Percentiles rank a stretch among this genome's conserved stretches.
Evolutionary conservation across 108 stramenopile genomes (phyloP).

Genomic region (Skeletonema marinoi): DNA sequence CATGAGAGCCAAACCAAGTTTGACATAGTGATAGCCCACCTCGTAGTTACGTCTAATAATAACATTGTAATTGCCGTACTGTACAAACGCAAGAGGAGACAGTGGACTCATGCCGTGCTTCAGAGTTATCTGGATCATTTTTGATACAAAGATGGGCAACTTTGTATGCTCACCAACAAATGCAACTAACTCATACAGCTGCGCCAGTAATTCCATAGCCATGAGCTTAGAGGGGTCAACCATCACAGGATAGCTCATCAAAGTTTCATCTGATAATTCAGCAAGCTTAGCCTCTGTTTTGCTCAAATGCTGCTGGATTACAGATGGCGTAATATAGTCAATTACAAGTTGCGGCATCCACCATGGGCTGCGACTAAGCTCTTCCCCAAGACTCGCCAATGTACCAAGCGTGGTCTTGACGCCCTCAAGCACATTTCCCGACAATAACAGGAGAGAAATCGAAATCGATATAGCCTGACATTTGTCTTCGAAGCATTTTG

Average conservation of each 20-base stretch:
- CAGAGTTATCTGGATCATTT: constrained; percentile 4
- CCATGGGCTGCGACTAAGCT: no score
- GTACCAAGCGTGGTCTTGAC: background rate
- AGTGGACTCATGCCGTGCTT: no score
- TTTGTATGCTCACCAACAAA: background rate
- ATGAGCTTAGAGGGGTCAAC: no score
- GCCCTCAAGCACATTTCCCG: background rate
- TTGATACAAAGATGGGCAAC: background rate
- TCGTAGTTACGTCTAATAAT: background rate
- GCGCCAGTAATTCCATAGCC: constrained; percentile 18
- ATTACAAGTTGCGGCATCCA: background rate
- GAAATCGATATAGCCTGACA: background rate
- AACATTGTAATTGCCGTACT: constrained; percentile 7
- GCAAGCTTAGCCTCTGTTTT: background rate
- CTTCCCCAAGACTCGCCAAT: no score
- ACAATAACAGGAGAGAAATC: background rate
- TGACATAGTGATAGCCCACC: background rate
- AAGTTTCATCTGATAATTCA: constrained; percentile 5
- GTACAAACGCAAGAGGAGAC: constrained; percentile 15
- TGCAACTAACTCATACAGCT: background rate
- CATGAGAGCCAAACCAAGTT: no score
- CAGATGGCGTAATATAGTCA: background rate
- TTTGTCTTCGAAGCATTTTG: constrained; percentile 21
- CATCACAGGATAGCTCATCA: no score
- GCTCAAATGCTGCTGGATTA: background rate